phyloP scores from a whole-genome alignment of 2,329 filamentous ascomycete species.

The Paraphaeosphaeria sporulosa region DNA sequence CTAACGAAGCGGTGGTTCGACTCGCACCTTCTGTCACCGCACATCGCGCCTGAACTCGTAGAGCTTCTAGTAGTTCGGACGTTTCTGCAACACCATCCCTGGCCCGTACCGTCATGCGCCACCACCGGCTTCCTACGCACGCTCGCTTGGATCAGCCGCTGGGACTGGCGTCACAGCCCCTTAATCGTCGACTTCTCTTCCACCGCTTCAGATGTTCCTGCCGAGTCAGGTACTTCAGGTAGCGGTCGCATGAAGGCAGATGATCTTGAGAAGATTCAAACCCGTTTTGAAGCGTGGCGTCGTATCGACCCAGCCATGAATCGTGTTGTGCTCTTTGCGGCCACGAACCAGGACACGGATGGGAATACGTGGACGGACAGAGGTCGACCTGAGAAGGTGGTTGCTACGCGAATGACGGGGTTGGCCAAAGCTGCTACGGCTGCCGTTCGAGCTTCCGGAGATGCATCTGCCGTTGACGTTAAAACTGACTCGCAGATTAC shows the following conservation, averaged over 20 bases:
- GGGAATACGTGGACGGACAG: slow-evolving; percentile 83
- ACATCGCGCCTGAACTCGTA: slow-evolving; percentile 81
- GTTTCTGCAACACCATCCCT: slow-evolving; percentile 85
- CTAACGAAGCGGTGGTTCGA: slow-evolving; percentile 90
- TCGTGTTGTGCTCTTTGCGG: slow-evolving; percentile 79
- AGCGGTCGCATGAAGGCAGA: slow-evolving; percentile 60
- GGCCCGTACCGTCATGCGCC: slow-evolving; percentile 76
- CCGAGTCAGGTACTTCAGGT: slow-evolving; percentile 27
- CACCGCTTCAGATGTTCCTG: slow-evolving; percentile 27
- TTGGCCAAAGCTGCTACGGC: slow-evolving; percentile 75
- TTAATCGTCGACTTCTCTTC: slow-evolving; percentile 77
- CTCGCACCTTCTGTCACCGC: slow-evolving; percentile 77
- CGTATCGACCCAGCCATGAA: slow-evolving; percentile 91
- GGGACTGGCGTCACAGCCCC: slow-evolving; percentile 90
- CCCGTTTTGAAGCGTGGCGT: slow-evolving; percentile 82
- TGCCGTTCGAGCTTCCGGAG: slow-evolving; percentile 59
- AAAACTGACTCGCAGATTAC: slow-evolving; percentile 36
- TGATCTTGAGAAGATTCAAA: slow-evolving; percentile 69
- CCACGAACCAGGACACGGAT: slow-evolving; percentile 77
- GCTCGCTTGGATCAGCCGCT: slow-evolving; percentile 79
- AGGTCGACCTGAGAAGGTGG: slow-evolving; percentile 75
- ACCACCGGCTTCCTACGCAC: slow-evolving; percentile 83
- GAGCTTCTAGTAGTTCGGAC: slow-evolving; percentile 81
- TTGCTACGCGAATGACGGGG: slow-evolving; percentile 82
- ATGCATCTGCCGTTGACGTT: slow-evolving; percentile 38